These are phyloP conservation scores for Dendrobium catenatum DNA, from an alignment of 106 monocot species.

Conservation along the genomic window DNA sequence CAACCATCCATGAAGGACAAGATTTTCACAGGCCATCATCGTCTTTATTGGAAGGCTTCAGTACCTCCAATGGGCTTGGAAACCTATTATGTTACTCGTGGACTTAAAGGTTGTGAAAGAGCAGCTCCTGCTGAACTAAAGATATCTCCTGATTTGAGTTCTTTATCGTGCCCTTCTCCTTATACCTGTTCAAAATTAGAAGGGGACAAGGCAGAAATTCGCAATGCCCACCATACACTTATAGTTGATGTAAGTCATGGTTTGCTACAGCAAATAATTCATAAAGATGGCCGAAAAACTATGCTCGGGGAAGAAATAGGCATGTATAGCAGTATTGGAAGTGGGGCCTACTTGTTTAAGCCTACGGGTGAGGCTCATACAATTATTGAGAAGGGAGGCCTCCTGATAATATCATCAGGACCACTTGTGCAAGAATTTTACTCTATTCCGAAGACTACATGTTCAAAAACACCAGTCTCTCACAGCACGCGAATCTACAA, in stretches of 20 bases:
- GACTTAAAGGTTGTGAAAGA: constrained; percentile 50
- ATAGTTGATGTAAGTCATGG: constrained; percentile 67
- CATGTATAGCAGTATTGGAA: constrained; percentile 72
- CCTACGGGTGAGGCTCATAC: constrained; percentile 68
- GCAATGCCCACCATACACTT: constrained; percentile 41
- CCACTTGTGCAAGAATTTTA: constrained; percentile 62
- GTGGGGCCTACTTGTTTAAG: constrained; percentile 93
- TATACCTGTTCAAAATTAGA: constrained; percentile 76
- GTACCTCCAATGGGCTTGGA: constrained; percentile 88
- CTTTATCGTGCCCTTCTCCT: constrained; percentile 52
- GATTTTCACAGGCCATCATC: constrained; percentile 51
- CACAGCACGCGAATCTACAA: constrained; percentile 77
- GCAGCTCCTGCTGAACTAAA: constrained; percentile 53
- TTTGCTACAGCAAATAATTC: constrained; percentile 40
- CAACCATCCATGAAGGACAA: constrained; percentile 32
- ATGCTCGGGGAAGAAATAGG: constrained; percentile 68
- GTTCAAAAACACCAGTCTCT: constrained; percentile 55
- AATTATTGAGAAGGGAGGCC: constrained; percentile 51
- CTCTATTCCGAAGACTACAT: constrained; percentile 70
- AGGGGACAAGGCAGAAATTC: constrained; percentile 39
- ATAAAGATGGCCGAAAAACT: constrained; percentile 47
- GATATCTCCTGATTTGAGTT: constrained; percentile 20
- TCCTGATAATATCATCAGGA: constrained; percentile 61
- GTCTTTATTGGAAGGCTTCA: constrained; percentile 90
- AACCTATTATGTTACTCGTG: constrained; percentile 68